Conservation (phyloP, 768 basidiomycete species). For the Pulveroboletus sp. region DNA sequence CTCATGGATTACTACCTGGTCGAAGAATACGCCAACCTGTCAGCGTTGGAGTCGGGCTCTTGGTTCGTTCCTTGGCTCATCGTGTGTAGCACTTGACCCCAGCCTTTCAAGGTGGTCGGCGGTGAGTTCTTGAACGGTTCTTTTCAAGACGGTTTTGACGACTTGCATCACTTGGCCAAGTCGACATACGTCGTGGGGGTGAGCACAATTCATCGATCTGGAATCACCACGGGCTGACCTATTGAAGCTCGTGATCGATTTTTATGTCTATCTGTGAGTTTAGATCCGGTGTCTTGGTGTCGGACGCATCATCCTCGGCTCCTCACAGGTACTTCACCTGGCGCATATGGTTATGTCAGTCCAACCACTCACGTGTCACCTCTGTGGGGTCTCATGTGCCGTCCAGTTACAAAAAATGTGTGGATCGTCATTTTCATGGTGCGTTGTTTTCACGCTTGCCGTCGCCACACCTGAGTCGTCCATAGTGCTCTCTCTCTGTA, state of each 20-base stretch:
- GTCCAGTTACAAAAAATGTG: conserved; percentile 12
- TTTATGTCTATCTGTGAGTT: conserved; percentile 24
- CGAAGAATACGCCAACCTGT: conserved; percentile 11
- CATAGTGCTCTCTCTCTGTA: conserved; percentile 13
- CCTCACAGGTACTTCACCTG: conserved; percentile 25
- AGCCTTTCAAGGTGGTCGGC: conserved; percentile 8
- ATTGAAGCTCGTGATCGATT: conserved; percentile 22
- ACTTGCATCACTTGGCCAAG: conserved; percentile 5
- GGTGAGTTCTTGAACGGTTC: conserved; percentile 10
- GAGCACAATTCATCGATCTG: neutral
- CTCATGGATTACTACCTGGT: conserved; percentile 24
- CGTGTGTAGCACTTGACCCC: neutral
- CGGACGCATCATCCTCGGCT: neutral
- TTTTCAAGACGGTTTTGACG: neutral
- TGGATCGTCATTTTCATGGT: conserved; percentile 22
- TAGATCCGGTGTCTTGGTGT: neutral
- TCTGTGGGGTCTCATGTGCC: neutral
- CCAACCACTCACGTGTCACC: neutral
- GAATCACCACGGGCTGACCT: neutral
- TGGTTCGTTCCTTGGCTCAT: conserved; percentile 17
- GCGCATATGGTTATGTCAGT: conserved; percentile 28
- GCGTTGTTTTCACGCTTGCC: neutral
- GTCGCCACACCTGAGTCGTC: neutral
- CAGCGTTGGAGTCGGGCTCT: conserved; percentile 7
- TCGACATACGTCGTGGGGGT: conserved; percentile 22